These are phyloP conservation scores for Groenewaldozyma tartarivorans DNA, from an alignment of 805 yeast genomes.

Conservation along the genomic window DNA sequence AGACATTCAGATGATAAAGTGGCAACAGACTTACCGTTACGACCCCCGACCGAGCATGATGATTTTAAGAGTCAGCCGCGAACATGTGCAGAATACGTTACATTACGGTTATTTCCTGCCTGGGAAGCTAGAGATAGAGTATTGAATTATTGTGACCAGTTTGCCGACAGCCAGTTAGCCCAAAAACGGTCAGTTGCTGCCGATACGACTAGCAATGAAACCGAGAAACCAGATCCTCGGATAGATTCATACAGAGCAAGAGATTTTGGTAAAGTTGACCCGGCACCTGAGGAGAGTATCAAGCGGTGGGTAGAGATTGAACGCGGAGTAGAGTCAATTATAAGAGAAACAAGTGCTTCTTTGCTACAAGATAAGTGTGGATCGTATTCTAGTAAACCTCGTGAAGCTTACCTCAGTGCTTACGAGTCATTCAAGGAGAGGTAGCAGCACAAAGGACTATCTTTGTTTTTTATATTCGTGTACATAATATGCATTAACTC, in stretches of 20 bases:
- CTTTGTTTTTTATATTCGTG: not conserved
- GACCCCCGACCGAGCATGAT: constrained; percentile 17
- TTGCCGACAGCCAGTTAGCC: not conserved
- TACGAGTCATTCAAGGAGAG: constrained; percentile 8
- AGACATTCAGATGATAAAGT: constrained; percentile 23
- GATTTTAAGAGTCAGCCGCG: constrained; percentile 12
- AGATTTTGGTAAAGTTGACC: constrained; percentile 8
- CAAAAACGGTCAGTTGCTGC: not conserved
- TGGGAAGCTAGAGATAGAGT: constrained; percentile 15
- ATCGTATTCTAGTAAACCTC: constrained; percentile 11
- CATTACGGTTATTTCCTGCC: constrained; percentile 14
- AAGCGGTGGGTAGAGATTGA: constrained; percentile 15
- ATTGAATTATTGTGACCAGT: constrained; percentile 10
- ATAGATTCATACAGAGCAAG: constrained; percentile 20
- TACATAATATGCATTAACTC: not conserved
- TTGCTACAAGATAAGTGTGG: constrained; percentile 17
- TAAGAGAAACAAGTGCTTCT: constrained; percentile 12
- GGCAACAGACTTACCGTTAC: constrained; percentile 19
- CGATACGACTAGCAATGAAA: not conserved
- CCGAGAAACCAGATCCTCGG: constrained; percentile 11
- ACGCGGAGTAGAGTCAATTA: constrained; percentile 13
- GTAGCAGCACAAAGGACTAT: not conserved
- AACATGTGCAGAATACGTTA: constrained; percentile 10
- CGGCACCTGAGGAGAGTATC: constrained; percentile 9
- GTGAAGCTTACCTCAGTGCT: constrained; percentile 9